phyloP scores from a whole-genome alignment of 2,329 filamentous ascomycete genomes.

The Dothistroma pini region DNA sequence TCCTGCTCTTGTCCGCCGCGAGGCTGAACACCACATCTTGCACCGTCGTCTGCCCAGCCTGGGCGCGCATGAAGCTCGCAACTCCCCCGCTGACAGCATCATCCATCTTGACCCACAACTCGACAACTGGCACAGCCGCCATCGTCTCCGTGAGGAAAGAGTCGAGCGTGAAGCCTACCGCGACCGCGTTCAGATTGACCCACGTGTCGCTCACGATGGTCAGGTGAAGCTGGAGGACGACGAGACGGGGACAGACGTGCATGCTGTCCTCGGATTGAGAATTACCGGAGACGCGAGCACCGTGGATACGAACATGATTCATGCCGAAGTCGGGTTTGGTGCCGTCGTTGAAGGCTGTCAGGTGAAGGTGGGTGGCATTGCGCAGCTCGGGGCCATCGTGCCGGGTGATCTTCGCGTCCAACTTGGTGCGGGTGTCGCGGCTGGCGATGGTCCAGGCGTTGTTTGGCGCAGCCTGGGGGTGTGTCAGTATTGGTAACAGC shows the following conservation, averaged over 20 bases:
- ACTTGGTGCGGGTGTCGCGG: background rate
- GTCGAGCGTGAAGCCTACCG: background rate
- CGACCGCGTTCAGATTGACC: background rate
- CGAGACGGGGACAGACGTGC: background rate
- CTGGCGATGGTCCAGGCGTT: background rate
- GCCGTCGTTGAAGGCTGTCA: background rate
- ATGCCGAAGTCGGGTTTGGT: background rate
- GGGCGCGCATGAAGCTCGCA: too few relatives aligned
- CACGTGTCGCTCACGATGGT: background rate
- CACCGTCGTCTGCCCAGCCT: too few relatives aligned
- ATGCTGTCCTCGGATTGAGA: background rate
- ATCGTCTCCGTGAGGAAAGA: background rate
- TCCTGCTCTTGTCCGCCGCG: too few relatives aligned
- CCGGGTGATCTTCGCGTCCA: background rate
- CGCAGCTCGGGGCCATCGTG: background rate
- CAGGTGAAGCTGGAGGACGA: background rate
- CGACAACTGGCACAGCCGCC: background rate
- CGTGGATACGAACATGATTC: background rate
- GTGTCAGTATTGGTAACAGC: background rate
- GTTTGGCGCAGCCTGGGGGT: background rate
- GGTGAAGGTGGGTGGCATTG: background rate
- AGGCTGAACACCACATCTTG: too few relatives aligned
- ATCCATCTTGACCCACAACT: background rate
- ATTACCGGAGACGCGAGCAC: background rate
- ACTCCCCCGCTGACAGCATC: background rate